Evolutionary conservation across 768 basidiomycete species (phyloP).

Genomic region (Mycena haematopus): DNA sequence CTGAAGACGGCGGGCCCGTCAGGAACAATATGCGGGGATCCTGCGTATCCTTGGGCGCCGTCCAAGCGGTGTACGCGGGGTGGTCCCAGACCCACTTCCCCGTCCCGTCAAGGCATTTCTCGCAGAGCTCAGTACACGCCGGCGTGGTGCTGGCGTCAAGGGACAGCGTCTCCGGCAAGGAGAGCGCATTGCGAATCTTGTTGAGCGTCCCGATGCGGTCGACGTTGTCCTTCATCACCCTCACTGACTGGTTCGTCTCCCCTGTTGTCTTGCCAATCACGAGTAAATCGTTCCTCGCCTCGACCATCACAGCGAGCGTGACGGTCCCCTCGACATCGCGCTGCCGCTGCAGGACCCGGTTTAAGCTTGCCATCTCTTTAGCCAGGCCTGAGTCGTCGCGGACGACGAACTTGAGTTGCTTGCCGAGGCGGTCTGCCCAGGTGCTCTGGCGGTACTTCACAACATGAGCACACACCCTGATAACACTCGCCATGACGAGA

Average conservation of each 20-base stretch:
- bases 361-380: background rate
- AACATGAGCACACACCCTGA: background rate
- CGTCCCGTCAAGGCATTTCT: background rate
- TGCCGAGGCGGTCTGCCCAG: background rate
- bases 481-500: background rate
- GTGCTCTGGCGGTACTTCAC: slow-evolving; percentile 3
- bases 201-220: background rate
- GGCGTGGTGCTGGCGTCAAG: background rate
- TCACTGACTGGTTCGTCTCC: background rate
- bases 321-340: background rate
- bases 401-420: background rate
- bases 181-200: background rate
- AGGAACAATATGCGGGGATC: background rate
- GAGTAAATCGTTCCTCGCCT: background rate
- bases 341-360: background rate
- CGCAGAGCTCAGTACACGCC: background rate
- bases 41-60: background rate
- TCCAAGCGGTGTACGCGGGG: background rate
- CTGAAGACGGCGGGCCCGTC: background rate
- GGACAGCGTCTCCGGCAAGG: background rate
- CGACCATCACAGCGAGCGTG: background rate
- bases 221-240: background rate
- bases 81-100: background rate
- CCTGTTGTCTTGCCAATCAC: background rate
- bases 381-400: background rate